phyloP scores from a whole-genome alignment of 23 red algal genomes.

The Gracilariopsis chorda region DNA sequence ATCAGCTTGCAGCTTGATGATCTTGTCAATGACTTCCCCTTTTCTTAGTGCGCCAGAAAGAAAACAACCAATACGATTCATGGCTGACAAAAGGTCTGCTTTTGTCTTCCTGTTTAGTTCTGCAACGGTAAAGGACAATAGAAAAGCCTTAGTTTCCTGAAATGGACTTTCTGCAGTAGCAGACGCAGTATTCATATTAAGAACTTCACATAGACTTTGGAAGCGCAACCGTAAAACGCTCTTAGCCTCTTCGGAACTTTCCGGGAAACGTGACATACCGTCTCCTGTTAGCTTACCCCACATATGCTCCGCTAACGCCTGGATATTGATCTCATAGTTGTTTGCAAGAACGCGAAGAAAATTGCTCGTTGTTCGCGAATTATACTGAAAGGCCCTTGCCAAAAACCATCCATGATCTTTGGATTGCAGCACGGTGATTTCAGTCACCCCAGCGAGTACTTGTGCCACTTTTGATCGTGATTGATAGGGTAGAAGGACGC shows the following conservation, averaged over 20 bases:
- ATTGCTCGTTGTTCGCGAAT: background rate
- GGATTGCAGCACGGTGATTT: background rate
- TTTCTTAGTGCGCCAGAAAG: background rate
- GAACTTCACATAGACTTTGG: too few species aligned
- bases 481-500: too few species aligned
- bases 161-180: too few species aligned
- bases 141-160: too few species aligned
- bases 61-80: background rate
- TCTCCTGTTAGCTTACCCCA: too few species aligned
- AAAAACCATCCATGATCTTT: conserved; percentile 24
- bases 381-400: background rate
- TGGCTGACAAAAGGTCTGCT: background rate
- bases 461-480: background rate
- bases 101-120: background rate
- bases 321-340: background rate
- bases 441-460: background rate
- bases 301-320: too few species aligned
- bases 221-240: too few species aligned
- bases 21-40: background rate
- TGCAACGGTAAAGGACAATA: too few species aligned
- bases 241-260: too few species aligned
- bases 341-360: background rate
- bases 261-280: too few species aligned
- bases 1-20: background rate
- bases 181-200: too few species aligned